phyloP scores from a whole-genome alignment of 257 asterid genomes.

The Pogostemon cablin region DNA sequence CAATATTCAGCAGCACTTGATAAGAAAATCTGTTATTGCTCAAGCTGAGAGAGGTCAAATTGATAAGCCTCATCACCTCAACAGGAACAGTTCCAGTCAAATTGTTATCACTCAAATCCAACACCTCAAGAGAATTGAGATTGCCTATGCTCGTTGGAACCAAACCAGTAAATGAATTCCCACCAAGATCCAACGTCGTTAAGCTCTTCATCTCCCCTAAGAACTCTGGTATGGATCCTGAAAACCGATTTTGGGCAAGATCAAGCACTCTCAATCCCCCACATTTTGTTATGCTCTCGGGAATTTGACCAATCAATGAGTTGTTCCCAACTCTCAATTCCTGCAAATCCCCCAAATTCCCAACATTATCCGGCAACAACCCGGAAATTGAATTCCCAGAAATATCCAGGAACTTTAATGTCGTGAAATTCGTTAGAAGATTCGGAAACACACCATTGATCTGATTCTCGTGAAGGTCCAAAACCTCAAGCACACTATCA shows the following conservation, averaged over 20 bases:
- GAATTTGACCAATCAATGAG: constrained; percentile 58
- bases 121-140: constrained; percentile 43
- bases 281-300: constrained; percentile 48
- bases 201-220: constrained; percentile 52
- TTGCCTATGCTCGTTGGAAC: constrained; percentile 56
- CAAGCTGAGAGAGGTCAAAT: constrained; percentile 64
- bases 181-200: constrained; percentile 53
- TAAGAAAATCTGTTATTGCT: constrained; percentile 63
- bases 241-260: constrained; percentile 53
- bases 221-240: constrained; percentile 60
- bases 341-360: constrained; percentile 52
- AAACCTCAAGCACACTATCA: constrained; percentile 52
- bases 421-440: constrained; percentile 45
- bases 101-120: constrained; percentile 67
- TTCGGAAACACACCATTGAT: constrained; percentile 63
- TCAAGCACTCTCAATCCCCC: constrained; percentile 56
- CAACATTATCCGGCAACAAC: constrained; percentile 49
- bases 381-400: constrained; percentile 70
- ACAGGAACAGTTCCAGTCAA: constrained; percentile 59
- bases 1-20: constrained; percentile 47
- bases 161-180: constrained; percentile 53
- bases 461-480: constrained; percentile 78
- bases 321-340: constrained; percentile 67
- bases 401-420: constrained; percentile 57
- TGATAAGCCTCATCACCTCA: constrained; percentile 57